Evolutionary conservation across 2,329 filamentous ascomycete genomes (phyloP).

Genomic region (Talaromyces sp.): DNA sequence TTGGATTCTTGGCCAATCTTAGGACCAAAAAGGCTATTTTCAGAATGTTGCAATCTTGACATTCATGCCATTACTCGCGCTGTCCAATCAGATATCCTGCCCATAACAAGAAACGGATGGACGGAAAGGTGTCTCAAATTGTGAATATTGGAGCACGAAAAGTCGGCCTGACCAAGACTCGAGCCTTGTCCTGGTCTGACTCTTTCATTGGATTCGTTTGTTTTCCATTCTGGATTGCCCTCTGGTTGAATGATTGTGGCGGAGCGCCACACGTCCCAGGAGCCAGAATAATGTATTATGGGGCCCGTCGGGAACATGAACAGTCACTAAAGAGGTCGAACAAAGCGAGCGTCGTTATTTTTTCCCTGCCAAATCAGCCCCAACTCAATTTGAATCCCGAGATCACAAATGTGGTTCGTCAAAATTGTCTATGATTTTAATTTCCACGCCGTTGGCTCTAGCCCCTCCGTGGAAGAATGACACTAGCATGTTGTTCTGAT

Average conservation of each 20-base stretch:
- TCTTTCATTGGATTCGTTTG: background rate
- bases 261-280: slow-evolving; percentile 3
- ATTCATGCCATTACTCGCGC: background rate
- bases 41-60: background rate
- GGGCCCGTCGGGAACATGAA: background rate
- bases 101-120: background rate
- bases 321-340: background rate
- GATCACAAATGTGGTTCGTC: background rate
- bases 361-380: background rate
- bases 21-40: background rate
- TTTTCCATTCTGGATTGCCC: background rate
- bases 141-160: background rate
- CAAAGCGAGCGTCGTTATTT: background rate
- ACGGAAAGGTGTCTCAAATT: background rate
- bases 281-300: background rate
- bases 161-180: background rate
- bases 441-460: background rate
- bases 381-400: background rate
- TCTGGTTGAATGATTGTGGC: slow-evolving; percentile 7
- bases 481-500: background rate
- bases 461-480: background rate
- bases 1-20: slow-evolving; percentile 3
- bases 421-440: background rate
- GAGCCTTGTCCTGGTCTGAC: background rate
- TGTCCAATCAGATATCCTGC: background rate